Conservation (phyloP, 2,329 filamentous ascomycete genomes). For the Sarocladium oryzae region DNA sequence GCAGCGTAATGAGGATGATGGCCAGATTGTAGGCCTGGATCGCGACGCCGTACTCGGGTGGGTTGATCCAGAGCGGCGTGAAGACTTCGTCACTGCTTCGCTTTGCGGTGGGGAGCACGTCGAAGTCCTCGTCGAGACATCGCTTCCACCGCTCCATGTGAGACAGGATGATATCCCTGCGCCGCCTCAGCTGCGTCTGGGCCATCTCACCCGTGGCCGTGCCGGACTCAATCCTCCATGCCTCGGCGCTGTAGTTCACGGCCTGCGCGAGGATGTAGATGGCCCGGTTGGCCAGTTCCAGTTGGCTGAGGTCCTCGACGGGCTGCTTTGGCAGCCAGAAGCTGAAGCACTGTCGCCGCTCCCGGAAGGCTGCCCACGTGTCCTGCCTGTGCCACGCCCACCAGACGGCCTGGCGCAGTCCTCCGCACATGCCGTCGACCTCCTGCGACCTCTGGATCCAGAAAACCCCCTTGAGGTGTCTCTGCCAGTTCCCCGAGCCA, state of each 20-base stretch:
- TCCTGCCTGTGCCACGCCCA: slow-evolving; percentile 60
- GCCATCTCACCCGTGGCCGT: slow-evolving; percentile 6
- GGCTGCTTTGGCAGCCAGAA: slow-evolving; percentile 48
- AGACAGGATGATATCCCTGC: slow-evolving; percentile 8
- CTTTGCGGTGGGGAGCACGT: slow-evolving; percentile 27
- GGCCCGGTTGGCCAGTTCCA: slow-evolving; percentile 45
- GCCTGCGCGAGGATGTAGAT: slow-evolving; percentile 34
- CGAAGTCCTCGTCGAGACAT: slow-evolving; percentile 30
- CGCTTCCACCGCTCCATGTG: slow-evolving; percentile 26
- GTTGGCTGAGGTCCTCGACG: slow-evolving; percentile 37
- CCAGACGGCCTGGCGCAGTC: slow-evolving; percentile 51
- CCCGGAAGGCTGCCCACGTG: slow-evolving; percentile 55
- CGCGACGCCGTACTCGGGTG: slow-evolving; percentile 39
- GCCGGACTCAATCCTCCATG: slow-evolving; percentile 15
- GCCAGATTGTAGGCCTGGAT: slow-evolving; percentile 47
- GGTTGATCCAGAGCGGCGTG: slow-evolving; percentile 42
- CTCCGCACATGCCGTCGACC: slow-evolving; percentile 50
- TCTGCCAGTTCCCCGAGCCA: slow-evolving; percentile 44
- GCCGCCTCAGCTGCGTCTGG: slow-evolving; percentile 14
- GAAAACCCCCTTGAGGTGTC: slow-evolving; percentile 56
- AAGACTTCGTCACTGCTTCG: slow-evolving; percentile 25
- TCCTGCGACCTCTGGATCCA: slow-evolving; percentile 57
- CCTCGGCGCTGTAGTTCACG: slow-evolving; percentile 50
- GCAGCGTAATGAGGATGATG: slow-evolving; percentile 36
- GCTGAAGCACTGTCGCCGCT: slow-evolving; percentile 46